These are phyloP conservation scores for Terfezia claveryi DNA, from an alignment of 495 filamentous ascomycete species.

Conservation along the genomic window DNA sequence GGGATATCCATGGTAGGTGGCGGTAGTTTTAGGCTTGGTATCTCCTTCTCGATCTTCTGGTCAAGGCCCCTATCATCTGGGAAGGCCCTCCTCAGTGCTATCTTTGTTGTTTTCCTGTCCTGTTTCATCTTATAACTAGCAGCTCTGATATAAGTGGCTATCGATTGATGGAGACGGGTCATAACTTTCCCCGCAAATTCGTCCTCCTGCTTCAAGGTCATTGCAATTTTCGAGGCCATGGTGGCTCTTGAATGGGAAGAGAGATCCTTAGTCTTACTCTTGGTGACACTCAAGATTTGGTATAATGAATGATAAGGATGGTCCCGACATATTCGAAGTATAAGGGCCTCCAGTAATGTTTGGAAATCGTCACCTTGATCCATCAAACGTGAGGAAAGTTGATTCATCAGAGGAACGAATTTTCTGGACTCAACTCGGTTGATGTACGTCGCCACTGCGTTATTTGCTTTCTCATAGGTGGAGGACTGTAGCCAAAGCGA, in stretches of 20 bases:
- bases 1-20: conserved; percentile 76
- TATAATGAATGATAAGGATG: conserved; percentile 95
- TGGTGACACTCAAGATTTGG: conserved; percentile 68
- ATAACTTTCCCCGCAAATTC: conserved; percentile 35
- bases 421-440: conserved; percentile 62
- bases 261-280: conserved; percentile 45
- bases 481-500: conserved; percentile 81
- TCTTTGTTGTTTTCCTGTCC: conserved; percentile 28
- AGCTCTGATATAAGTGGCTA: conserved; percentile 48
- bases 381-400: conserved; percentile 74
- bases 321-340: conserved; percentile 63
- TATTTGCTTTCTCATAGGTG: conserved; percentile 46
- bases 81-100: conserved; percentile 30
- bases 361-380: conserved; percentile 51
- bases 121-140: conserved; percentile 45
- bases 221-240: conserved; percentile 46
- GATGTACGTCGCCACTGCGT: conserved; percentile 48
- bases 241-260: conserved; percentile 44
- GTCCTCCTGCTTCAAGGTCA: conserved; percentile 28
- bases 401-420: conserved; percentile 84
- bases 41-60: conserved; percentile 31
- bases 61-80: conserved; percentile 32
- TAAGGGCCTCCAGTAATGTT: conserved; percentile 40
- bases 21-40: conserved; percentile 43
- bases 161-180: conserved; percentile 32